Conservation (phyloP, 2,329 filamentous ascomycete genomes). For the Fusarium cyanostomum region DNA sequence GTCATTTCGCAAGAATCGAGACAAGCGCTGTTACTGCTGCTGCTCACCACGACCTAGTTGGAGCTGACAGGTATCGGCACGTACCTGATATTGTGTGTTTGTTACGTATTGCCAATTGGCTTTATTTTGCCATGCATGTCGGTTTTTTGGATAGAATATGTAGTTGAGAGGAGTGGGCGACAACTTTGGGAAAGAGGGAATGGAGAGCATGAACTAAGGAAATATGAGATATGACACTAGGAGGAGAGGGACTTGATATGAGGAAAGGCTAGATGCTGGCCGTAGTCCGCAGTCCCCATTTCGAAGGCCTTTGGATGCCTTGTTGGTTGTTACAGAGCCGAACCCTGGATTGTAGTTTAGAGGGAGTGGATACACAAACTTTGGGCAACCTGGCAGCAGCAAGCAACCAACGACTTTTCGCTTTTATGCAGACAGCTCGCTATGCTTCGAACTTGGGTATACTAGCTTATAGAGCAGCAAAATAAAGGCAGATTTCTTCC, state of each 20-base stretch:
- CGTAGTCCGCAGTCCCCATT: conserved; percentile 13
- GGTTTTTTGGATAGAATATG: conserved; percentile 5
- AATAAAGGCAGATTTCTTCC: no score
- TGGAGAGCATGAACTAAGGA: neutral
- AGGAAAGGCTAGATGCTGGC: neutral
- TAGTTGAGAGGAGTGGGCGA: neutral
- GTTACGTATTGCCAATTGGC: conserved; percentile 4
- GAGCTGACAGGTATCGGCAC: conserved; percentile 5
- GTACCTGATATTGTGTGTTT: conserved; percentile 3
- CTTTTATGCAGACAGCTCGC: no score
- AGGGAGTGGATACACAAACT: no score
- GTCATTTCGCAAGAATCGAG: conserved; percentile 20
- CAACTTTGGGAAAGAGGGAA: neutral
- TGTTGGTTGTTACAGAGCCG: no score
- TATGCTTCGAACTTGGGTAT: no score
- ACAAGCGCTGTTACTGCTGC: neutral
- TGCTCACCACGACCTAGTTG: neutral
- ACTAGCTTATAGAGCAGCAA: no score
- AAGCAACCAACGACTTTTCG: no score
- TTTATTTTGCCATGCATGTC: neutral
- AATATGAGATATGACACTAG: neutral
- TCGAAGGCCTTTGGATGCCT: neutral
- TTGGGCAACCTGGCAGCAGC: no score
- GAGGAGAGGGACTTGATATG: neutral
- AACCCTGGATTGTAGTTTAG: no score